Base-by-base conservation (phyloP, 176 grass and related monocot genomes). In the Zea mays region DNA sequence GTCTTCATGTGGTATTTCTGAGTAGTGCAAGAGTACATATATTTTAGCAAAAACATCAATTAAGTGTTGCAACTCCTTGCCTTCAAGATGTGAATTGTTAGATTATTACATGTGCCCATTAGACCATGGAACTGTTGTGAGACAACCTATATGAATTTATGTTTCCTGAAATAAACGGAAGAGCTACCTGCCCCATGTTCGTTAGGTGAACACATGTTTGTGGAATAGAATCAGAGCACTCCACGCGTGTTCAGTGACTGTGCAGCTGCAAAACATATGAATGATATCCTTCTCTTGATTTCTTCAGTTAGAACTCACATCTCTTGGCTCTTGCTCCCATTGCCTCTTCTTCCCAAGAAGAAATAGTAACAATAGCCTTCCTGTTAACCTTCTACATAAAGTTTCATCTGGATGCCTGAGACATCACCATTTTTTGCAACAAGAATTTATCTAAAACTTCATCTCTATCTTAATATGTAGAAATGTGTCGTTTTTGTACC, bases 391-490 rank as follows among this genome's bases (percentile, higher is more conserved):
- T 43, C 52, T 59, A 43, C 52, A 58, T 74, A 17, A 59, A 33
- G 38, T 43, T 74, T 74, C 14, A 42, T 52, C 14, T 59, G 12
- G 57, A 59, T 34, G 4, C 34, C 12, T 71, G 27, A 71, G 51
- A 37, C 27, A 37, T 71, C 69, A 5, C 10, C 46, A 36, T 5
- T 17, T 52, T 51, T 17, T 52, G 69, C 47, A 52, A 20, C 39
- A 8, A 55, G 37, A 15, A 79, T 67, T 78, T 55, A 73, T 74
- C n/a, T 35, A 61, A 41, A 79, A 67, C 49, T 59, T 21, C 4
- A 56, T 75, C 42, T 19, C 50, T 67, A 13, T 75, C 67, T 11
- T 76, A 76, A 74, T 13, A 58, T 54, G 41, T n/a, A 66, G 42
- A 67, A 69, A 20, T 64, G n/a, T 56, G 5, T 17, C 4, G 35